A percentile compares a stretch with the other conserved stretches of the same genome.
Evolutionary conservation across 768 basidiomycete genomes (phyloP).

Genomic region (Candolleomyces efflorescens): DNA sequence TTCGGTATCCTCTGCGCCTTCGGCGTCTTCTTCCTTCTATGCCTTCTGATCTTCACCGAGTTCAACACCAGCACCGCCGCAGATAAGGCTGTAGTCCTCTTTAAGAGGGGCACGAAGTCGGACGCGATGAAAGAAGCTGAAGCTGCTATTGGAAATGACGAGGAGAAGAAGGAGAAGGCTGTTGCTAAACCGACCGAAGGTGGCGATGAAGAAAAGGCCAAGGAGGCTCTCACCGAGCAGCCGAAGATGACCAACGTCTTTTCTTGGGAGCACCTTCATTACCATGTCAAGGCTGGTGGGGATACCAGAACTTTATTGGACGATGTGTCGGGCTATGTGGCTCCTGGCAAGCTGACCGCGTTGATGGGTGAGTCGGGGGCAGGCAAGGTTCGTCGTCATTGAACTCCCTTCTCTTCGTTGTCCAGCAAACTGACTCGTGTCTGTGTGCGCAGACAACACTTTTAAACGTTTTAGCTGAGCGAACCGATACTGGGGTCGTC

Average conservation of each 20-base stretch:
- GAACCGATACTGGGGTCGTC: constrained; percentile 43
- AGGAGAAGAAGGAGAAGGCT: constrained; percentile 29
- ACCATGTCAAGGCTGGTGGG: constrained; percentile 53
- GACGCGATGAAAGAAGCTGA: constrained; percentile 24
- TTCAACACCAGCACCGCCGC: constrained; percentile 35
- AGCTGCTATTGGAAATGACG: constrained; percentile 25
- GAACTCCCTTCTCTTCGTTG: constrained; percentile 11
- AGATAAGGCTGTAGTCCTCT: constrained; percentile 47
- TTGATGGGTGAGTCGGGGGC: constrained; percentile 62
- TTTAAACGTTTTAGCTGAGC: constrained; percentile 53
- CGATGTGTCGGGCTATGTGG: constrained; percentile 75
- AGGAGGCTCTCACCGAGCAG: constrained; percentile 34
- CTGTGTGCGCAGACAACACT: constrained; percentile 49
- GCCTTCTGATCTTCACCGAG: constrained; percentile 60
- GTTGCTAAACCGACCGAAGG: constrained; percentile 17
- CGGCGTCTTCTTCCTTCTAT: constrained; percentile 51
- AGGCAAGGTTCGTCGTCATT: constrained; percentile 37
- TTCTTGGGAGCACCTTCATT: constrained; percentile 73
- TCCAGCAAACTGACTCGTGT: neutral
- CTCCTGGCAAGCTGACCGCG: constrained; percentile 76
- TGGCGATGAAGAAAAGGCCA: constrained; percentile 27
- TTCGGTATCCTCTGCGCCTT: constrained; percentile 70
- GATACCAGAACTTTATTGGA: constrained; percentile 54
- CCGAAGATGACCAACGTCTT: constrained; percentile 58
- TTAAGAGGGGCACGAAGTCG: constrained; percentile 53